phyloP scores from a whole-genome alignment of 768 basidiomycete genomes.

The Russula emetica region DNA sequence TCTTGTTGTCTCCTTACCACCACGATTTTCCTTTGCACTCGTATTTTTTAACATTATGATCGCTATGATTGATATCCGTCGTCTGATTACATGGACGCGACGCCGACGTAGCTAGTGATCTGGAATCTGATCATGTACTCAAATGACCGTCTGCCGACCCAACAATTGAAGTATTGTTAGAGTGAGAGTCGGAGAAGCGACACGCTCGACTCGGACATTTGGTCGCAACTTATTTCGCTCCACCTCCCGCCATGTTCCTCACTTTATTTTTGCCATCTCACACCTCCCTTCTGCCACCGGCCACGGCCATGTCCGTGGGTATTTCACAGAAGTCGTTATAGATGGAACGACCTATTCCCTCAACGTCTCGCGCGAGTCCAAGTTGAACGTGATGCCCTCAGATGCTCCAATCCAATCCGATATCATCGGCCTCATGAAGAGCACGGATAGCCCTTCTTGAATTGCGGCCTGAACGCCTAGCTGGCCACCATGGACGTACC shows the following conservation, averaged over 20 bases:
- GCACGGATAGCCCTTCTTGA: constrained; percentile 49
- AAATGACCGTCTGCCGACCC: no score
- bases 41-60: no score
- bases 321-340: constrained; percentile 13
- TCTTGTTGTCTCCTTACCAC: no score
- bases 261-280: constrained; percentile 2
- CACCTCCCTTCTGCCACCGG: constrained; percentile 12
- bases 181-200: no score
- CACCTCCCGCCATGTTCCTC: constrained; percentile 1
- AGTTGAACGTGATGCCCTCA: neutral
- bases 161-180: no score
- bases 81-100: no score
- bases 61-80: no score
- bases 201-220: no score
- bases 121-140: no score
- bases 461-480: constrained; percentile 52
- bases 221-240: constrained; percentile 30
- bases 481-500: constrained; percentile 45
- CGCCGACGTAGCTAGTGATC: no score
- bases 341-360: constrained; percentile 23
- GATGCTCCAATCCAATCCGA: constrained; percentile 36
- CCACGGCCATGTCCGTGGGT: constrained; percentile 13
- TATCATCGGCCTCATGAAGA: constrained; percentile 46
- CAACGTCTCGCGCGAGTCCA: constrained; percentile 24
- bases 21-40: no score